Evolutionary conservation across 192 early-diverging fungal genomes (phyloP), one percentile per base, ranked within the genome.

Genomic region (Coemansia sp.): DNA sequence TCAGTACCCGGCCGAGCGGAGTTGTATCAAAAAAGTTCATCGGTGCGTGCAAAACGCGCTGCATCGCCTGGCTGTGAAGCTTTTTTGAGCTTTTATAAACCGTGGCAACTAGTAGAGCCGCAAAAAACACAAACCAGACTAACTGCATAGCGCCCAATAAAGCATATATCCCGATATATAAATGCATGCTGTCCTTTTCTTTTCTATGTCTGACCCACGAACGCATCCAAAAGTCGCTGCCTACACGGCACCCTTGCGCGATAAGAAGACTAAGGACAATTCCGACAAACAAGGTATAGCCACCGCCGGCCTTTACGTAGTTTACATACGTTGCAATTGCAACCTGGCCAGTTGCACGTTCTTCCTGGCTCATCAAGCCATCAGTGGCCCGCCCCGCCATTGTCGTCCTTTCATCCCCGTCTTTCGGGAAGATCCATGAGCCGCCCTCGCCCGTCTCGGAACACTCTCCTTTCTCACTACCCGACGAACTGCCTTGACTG

Each of bases 11-110:
- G 20, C 91, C 91, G 5, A 89, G 53, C 10, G 91, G 90, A n/a
- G 86, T 88, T 2, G 87, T 87, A 40, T 92, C 89, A 68, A 89
- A 90, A 62, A 97, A 95, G 0, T 71, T 79, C 81, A 89, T 87
- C 5, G 86, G 87, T 8, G 86, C 67, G 49, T 74, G 76, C 22
- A 93, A 45, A 33, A 97, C 84, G 53, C 87, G 89, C 23, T 89
- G 69, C 45, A 98, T 80, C 83, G 95, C 92, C 20, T 87, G 65
- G 0, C 83, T 62, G 59, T 98, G 96, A 6, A 96, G 70, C 2
- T 49, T 66, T 13, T 73, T 69, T 1, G 81, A 83, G 20, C 93
- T 68, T 7, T 11, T 93, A 69, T 19, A 66, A 59, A 52, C 34
- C 32, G 62, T 67, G 22, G 13, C 48, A 22, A 65, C 70, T 20